These are phyloP conservation scores for Petunia hybrid DNA, from an alignment of 305 asterid genomes.

Conservation along the genomic window DNA sequence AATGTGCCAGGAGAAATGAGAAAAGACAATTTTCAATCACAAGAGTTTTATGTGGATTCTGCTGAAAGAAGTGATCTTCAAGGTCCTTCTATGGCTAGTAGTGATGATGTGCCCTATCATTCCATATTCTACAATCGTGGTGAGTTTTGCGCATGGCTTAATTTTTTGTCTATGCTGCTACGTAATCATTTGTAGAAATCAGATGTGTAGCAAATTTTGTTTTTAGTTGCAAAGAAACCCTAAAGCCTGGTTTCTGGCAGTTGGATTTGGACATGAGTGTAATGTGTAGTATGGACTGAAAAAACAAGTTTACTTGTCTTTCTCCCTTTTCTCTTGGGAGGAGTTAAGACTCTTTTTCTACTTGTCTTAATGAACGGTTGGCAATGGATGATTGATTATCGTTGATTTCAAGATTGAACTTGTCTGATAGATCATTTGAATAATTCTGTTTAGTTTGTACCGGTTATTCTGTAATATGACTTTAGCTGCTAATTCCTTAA, in stretches of 20 bases:
- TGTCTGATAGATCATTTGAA: not conserved
- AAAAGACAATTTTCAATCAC: slow-evolving; percentile 41
- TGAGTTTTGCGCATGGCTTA: slow-evolving; percentile 41
- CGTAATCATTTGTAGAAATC: not conserved
- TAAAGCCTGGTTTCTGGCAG: slow-evolving; percentile 30
- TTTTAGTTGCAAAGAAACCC: not conserved
- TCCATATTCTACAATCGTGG: slow-evolving; percentile 77
- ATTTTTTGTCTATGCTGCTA: not conserved
- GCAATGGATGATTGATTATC: slow-evolving; percentile 1
- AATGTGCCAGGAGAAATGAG: slow-evolving; percentile 49
- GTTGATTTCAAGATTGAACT: slow-evolving; percentile 4
- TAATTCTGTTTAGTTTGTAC: not conserved
- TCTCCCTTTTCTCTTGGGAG: not conserved
- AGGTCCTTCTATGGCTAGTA: slow-evolving; percentile 40
- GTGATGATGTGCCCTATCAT: slow-evolving; percentile 51
- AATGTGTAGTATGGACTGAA: slow-evolving; percentile 12
- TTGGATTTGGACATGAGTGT: slow-evolving; percentile 25
- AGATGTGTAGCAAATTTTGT: slow-evolving; percentile 9
- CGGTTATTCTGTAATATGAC: not conserved
- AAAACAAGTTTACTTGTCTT: slow-evolving; percentile 7
- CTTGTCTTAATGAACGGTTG: slow-evolving; percentile 1
- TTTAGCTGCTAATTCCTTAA: slow-evolving; percentile 6
- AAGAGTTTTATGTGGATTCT: slow-evolving; percentile 42
- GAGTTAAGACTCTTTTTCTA: not conserved
- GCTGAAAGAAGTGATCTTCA: slow-evolving; percentile 51